Conservation (phyloP, 163 green algal species). For the Scenedesmus sp. region DNA sequence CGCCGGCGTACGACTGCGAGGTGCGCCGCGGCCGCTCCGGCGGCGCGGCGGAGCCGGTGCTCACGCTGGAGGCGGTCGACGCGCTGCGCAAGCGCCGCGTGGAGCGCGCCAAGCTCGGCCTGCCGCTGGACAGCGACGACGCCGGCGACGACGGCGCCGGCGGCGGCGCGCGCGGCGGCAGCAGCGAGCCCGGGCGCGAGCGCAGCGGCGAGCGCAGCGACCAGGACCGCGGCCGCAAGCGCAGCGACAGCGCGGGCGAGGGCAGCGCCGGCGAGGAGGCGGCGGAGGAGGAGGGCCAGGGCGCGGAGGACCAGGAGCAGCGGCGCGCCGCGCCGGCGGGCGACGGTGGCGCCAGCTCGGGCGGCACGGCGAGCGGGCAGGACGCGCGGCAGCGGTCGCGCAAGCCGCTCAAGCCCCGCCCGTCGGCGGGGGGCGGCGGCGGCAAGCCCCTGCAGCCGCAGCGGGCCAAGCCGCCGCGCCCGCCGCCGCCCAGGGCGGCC, state of each 20-base stretch:
- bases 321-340: neutral
- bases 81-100: neutral
- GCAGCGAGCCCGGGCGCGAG: neutral
- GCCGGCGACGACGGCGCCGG: neutral
- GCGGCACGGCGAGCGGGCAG: neutral
- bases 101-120: conserved; percentile 17
- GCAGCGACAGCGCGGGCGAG: too few relatives aligned
- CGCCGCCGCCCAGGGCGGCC: neutral
- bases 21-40: conserved; percentile 26
- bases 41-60: neutral
- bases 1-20: conserved; percentile 17
- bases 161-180: neutral
- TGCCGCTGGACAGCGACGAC: neutral
- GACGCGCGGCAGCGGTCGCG: neutral
- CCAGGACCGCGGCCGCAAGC: too few relatives aligned
- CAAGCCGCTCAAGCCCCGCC: conserved; percentile 1
- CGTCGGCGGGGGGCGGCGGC: neutral
- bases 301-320: neutral
- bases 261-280: neutral
- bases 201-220: neutral
- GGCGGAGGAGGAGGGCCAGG: neutral
- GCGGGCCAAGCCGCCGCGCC: neutral
- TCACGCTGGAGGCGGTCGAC: neutral
- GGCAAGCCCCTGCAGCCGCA: conserved; percentile 3
- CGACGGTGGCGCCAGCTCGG: neutral